These are phyloP conservation scores for Wickerhamiella sergipiensis DNA, from an alignment of 805 yeast species.

Conservation along the genomic window DNA sequence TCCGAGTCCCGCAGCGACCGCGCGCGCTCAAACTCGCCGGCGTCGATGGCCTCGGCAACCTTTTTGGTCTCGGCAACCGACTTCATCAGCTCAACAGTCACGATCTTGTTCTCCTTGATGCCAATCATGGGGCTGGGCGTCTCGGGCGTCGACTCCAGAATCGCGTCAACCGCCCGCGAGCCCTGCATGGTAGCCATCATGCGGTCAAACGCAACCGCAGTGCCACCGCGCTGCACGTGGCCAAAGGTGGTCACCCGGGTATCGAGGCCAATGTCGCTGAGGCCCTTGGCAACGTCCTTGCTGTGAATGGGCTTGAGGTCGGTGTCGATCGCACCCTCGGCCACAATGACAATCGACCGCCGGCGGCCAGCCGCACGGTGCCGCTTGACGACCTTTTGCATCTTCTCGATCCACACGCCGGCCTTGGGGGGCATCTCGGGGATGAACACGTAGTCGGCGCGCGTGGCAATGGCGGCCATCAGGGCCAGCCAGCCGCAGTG, in stretches of 20 bases:
- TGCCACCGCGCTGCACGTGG: slow-evolving; percentile 97
- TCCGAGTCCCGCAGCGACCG: slow-evolving; percentile 78
- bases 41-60: slow-evolving; percentile 80
- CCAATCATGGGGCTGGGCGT: slow-evolving; percentile 95
- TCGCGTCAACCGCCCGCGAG: slow-evolving; percentile 93
- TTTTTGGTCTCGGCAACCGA: slow-evolving; percentile 76
- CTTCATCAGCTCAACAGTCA: slow-evolving; percentile 73
- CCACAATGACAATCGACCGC: slow-evolving; percentile 90
- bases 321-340: slow-evolving; percentile 90
- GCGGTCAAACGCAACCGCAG: slow-evolving; percentile 93
- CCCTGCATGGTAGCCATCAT: slow-evolving; percentile 89
- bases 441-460: slow-evolving; percentile 86
- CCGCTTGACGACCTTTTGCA: slow-evolving; percentile 57
- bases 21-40: slow-evolving; percentile 72
- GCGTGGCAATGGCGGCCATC: slow-evolving; percentile 94
- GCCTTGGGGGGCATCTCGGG: slow-evolving; percentile 85
- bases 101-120: slow-evolving; percentile 72
- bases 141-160: slow-evolving; percentile 71
- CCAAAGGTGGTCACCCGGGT: slow-evolving; percentile 93
- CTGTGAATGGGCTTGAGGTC: slow-evolving; percentile 71
- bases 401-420: slow-evolving; percentile 64
- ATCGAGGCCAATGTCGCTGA: slow-evolving; percentile 77
- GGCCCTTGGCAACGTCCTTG: slow-evolving; percentile 65
- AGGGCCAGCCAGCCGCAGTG: slow-evolving; percentile 98
- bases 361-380: slow-evolving; percentile 84